Evolutionary conservation across 257 asterid species (phyloP).

Genomic region (Solanum bukasovii): DNA sequence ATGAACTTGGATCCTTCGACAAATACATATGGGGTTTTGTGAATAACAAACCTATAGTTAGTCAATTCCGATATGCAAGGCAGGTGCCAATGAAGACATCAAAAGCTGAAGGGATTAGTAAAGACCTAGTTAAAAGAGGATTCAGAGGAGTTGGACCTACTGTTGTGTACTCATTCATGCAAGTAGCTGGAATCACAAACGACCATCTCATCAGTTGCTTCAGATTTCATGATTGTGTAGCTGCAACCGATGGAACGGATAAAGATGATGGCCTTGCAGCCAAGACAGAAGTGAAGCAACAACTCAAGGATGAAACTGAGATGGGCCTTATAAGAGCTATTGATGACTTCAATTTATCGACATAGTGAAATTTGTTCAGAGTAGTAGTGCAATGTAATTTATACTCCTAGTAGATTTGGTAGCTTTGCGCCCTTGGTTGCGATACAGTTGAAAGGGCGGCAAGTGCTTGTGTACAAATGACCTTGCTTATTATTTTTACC

Average conservation of each 20-base stretch:
- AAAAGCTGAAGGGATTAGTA: conserved; percentile 87
- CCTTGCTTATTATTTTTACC: conserved; percentile 8
- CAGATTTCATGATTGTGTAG: conserved; percentile 62
- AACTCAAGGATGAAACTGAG: conserved; percentile 29
- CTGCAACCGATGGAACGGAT: conserved; percentile 21
- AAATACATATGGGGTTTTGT: conserved; percentile 83
- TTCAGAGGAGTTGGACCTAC: conserved; percentile 95
- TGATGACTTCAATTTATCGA: conserved; percentile 46
- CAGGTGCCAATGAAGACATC: conserved; percentile 90
- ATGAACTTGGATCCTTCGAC: conserved; percentile 77
- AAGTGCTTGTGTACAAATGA: conserved; percentile 28
- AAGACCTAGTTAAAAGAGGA: conserved; percentile 85
- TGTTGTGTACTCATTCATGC: conserved; percentile 93
- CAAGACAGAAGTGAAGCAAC: conserved; percentile 28
- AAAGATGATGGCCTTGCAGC: conserved; percentile 25
- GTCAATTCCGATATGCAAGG: conserved; percentile 75
- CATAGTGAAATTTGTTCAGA: conserved; percentile 16
- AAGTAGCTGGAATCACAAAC: conserved; percentile 82
- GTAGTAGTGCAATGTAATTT: conserved; percentile 19
- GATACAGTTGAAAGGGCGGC: conserved; percentile 1
- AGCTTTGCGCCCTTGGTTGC: neutral
- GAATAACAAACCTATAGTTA: conserved; percentile 59
- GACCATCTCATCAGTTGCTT: conserved; percentile 86
- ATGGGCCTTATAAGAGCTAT: conserved; percentile 45
- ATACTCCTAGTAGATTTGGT: neutral